Evolutionary conservation across 768 basidiomycete species (phyloP), one percentile per base, ranked within the genome.

Genomic region (Tylopilus felleus): DNA sequence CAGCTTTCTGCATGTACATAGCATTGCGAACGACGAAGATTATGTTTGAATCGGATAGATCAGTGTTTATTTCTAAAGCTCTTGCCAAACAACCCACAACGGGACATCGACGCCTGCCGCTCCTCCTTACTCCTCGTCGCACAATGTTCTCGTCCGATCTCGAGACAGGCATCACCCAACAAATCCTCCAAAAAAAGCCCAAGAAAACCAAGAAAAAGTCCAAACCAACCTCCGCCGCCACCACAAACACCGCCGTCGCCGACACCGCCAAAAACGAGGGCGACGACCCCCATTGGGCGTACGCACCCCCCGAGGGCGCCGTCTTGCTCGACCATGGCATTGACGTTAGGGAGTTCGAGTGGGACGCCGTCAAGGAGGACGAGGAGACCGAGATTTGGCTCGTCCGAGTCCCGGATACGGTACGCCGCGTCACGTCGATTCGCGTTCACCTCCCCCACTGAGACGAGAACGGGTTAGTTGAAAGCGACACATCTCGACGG

Each of bases 371-470:
- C 5, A 74, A 80, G 12, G 69, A 79, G 47, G 76, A 85, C 25
- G 67, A 73, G 0, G 80, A 89, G 54, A 61, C 81, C 10, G 88
- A 91, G 59, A 60, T 91, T 9, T 90, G 87, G 81, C 70, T 89
- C 13, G 77, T 90, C 33, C 80, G 88, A 12, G 79, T 83, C 16
- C 88, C 88, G 22, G 81, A 84, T 13, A 77, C 77, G 36, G 88
- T 90, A 64, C 42, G 50, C 8, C 38, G 8, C n/a, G 29, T 33
- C 33, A n/a, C n/a, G n/a, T n/a, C n/a, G n/a, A n/a, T n/a, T n/a
- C n/a, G n/a, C n/a, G 13, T 16, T 14, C 29, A 29, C 10, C 10
- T 29, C 10, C 6, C 29, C 33, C 33, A 16, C 33, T 33, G 13
- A 33, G 29, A 29, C 29, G 31, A 33, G 33, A 33, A 33, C 33